Evolutionary conservation across 257 asterid genomes (phyloP).

Genomic region (Solanum arcanum): DNA sequence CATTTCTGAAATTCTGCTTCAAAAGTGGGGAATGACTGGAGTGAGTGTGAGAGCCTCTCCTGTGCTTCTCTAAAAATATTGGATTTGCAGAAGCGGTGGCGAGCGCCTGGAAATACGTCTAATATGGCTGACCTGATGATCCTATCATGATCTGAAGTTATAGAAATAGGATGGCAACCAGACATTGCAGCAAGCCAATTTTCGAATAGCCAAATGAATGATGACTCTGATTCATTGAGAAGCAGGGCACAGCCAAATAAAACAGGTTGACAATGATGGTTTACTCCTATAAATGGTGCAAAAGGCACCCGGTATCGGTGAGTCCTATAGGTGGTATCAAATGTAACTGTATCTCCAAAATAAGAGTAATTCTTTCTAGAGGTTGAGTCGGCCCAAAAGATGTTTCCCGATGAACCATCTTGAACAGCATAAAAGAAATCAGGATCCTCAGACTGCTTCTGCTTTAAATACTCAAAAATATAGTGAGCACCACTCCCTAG

Average conservation of each 20-base stretch:
- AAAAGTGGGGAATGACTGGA: slow-evolving; percentile 57
- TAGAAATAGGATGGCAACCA: slow-evolving; percentile 56
- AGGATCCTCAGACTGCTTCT: slow-evolving; percentile 61
- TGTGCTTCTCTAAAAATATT: slow-evolving; percentile 81
- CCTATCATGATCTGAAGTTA: slow-evolving; percentile 77
- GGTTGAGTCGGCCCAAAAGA: slow-evolving; percentile 88
- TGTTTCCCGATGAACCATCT: slow-evolving; percentile 51
- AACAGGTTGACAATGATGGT: slow-evolving; percentile 89
- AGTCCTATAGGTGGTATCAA: slow-evolving; percentile 88
- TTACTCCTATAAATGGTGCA: slow-evolving; percentile 85
- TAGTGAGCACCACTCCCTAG: slow-evolving; percentile 85
- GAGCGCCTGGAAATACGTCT: slow-evolving; percentile 63
- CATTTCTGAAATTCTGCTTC: slow-evolving; percentile 75
- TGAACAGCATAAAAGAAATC: slow-evolving; percentile 69
- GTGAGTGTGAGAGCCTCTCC: slow-evolving; percentile 64
- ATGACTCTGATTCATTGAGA: slow-evolving; percentile 69
- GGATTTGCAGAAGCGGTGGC: slow-evolving; percentile 91
- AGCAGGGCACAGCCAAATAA: slow-evolving; percentile 85
- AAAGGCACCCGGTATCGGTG: slow-evolving; percentile 83
- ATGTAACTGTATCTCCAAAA: slow-evolving; percentile 87
- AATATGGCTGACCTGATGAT: slow-evolving; percentile 61
- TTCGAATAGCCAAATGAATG: slow-evolving; percentile 75
- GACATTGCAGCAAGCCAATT: slow-evolving; percentile 85
- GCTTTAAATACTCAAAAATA: slow-evolving; percentile 71
- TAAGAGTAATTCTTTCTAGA: slow-evolving; percentile 45